These are phyloP conservation scores for Globisporangium solare DNA, from an alignment of 352 stramenopile species.

Conservation along the genomic window DNA sequence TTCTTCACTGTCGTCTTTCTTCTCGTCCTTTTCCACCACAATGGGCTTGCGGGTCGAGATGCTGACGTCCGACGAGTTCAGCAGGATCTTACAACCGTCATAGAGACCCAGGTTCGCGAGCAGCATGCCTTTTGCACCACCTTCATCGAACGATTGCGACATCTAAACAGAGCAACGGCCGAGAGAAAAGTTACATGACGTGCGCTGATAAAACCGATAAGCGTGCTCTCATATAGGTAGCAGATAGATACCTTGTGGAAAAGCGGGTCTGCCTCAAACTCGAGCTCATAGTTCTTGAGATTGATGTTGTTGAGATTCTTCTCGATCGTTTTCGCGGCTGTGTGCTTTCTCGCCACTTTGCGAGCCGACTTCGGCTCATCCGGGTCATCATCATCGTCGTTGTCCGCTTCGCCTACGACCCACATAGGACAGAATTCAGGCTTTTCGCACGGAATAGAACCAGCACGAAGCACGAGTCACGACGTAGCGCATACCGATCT, in stretches of 20 bases:
- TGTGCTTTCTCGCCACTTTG: slow-evolving; percentile 39
- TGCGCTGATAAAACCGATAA: no score
- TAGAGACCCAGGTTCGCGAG: slow-evolving; percentile 90
- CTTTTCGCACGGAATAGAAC: no score
- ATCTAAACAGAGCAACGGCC: slow-evolving; percentile 37
- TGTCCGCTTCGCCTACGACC: slow-evolving; percentile 5
- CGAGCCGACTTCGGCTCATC: slow-evolving; percentile 24
- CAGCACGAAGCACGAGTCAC: not conserved
- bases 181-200: no score
- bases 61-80: slow-evolving; percentile 75
- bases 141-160: slow-evolving; percentile 90
- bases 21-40: not conserved
- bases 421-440: no score
- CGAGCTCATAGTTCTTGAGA: slow-evolving; percentile 80
- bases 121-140: slow-evolving; percentile 89
- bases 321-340: slow-evolving; percentile 71
- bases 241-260: slow-evolving; percentile 56
- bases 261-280: slow-evolving; percentile 86
- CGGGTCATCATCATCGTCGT: slow-evolving; percentile 24
- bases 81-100: slow-evolving; percentile 80
- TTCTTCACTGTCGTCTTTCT: slow-evolving; percentile 10
- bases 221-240: no score
- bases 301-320: slow-evolving; percentile 88
- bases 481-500: slow-evolving; percentile 26
- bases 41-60: slow-evolving; percentile 46